phyloP scores from a whole-genome alignment of 768 basidiomycete species.

The Agaricus subrufescens region DNA sequence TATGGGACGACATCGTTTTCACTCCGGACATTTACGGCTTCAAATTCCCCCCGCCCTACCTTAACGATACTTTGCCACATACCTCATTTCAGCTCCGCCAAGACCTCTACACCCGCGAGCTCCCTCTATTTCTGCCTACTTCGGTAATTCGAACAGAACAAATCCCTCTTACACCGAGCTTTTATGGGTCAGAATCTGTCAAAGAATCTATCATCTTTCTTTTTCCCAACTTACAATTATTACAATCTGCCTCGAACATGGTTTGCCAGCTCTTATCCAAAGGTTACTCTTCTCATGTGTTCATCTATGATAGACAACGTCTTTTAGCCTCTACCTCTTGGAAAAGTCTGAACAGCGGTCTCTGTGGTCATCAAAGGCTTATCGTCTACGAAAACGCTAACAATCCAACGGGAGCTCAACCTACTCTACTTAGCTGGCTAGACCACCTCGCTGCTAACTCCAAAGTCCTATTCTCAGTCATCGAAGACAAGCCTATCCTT shows the following conservation, averaged over 20 bases:
- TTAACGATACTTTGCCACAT: not conserved
- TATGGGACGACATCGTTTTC: slow-evolving; percentile 23
- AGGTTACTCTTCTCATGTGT: slow-evolving; percentile 8
- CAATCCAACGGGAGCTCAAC: not conserved
- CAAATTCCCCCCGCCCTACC: not conserved
- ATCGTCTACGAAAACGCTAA: not conserved
- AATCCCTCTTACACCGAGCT: not conserved
- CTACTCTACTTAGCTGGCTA: not conserved
- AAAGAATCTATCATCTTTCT: not conserved
- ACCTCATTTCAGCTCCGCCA: not conserved
- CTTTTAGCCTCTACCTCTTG: not conserved
- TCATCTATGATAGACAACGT: slow-evolving; percentile 16
- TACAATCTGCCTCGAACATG: slow-evolving; percentile 8
- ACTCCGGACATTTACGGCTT: slow-evolving; percentile 13
- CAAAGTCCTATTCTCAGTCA: slow-evolving; percentile 11
- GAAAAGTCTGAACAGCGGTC: not conserved
- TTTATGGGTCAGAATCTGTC: no score
- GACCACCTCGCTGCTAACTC: not conserved
- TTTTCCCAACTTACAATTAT: not conserved
- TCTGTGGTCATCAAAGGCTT: not conserved
- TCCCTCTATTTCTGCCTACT: not conserved
- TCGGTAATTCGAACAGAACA: not conserved
- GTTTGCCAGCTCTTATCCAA: slow-evolving; percentile 17
- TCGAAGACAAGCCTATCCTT: slow-evolving; percentile 12
- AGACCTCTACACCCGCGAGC: not conserved